Base-by-base conservation (phyloP, 2,329 filamentous ascomycete species). In the Ceratocystis destructans region DNA sequence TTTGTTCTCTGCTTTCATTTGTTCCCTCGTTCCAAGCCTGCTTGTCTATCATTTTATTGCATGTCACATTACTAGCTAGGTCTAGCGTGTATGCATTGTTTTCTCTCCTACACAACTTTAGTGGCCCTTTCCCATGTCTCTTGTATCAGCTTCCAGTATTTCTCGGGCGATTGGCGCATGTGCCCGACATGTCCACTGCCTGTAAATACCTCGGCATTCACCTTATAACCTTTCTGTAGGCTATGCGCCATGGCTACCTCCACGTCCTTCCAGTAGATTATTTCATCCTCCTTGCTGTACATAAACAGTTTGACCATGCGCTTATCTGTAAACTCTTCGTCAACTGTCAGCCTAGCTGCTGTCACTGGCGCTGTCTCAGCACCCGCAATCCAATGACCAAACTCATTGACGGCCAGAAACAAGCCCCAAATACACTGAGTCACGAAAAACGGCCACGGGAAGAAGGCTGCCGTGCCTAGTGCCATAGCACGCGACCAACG, bases 111-210 rank as follows among this genome's bases (percentile, higher is more conserved):
- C 28, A 8, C 41, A 1, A 1, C 57, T n/a, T n/a, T 17, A n/a
- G 28, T 41, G 4, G 31, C 64, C 45, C 10, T 53, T 20, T 48
- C 59, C 68, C 68, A 69, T n/a, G 61, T 59, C 3, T n/a, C 44
- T 15, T 57, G 44, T n/a, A 69, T 62, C 15, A 45, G 37, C 5
- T 46, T 71, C 85, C 84, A 87, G 71, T 87, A 88, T 71, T 79
- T 76, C 41, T 77, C 77, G 0, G 80, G 79, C 66, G 84, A 79
- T 72, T 78, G 74, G 20, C 80, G 76, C 75, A 87, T 80, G 71
- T 87, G 83, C 1, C 82, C 83, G 20, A 85, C 84, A 72, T 88
- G 85, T 1, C 78, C 75, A 62, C 80, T 84, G 3, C 79, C 80
- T 62, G 83, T 77, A 69, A 87, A 87, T 37, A 79, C 70, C 67